Conservation (phyloP, 768 basidiomycete genomes). For the Lactifluus rugatus region DNA sequence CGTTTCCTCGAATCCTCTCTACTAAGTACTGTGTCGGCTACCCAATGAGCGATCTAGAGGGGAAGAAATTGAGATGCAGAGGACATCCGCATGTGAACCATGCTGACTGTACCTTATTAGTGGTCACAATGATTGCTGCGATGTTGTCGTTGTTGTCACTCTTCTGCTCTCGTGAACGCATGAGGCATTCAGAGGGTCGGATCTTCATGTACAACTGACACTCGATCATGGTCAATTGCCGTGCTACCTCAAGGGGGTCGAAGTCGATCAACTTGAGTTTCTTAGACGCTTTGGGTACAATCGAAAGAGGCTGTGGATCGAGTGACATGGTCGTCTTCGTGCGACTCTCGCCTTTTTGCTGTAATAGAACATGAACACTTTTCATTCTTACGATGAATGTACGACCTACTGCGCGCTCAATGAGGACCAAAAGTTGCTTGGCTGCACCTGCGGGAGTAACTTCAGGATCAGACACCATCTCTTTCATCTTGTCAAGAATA, state of each 20-base stretch:
- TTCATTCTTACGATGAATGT: conserved; percentile 2
- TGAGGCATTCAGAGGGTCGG: conserved; percentile 81
- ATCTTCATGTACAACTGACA: conserved; percentile 80
- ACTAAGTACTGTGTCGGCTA: conserved; percentile 71
- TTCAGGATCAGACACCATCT: conserved; percentile 61
- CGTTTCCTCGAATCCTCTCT: conserved; percentile 80
- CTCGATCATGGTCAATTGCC: conserved; percentile 90
- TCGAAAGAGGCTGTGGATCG: conserved; percentile 61
- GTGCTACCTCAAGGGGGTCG: conserved; percentile 80
- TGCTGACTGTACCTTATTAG: conserved; percentile 52
- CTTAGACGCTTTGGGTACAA: conserved; percentile 60
- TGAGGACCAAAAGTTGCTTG: conserved; percentile 60
- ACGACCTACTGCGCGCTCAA: conserved; percentile 68
- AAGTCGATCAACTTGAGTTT: conserved; percentile 79
- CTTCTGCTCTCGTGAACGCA: conserved; percentile 69
- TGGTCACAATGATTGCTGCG: conserved; percentile 75
- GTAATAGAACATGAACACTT: conserved; percentile 10
- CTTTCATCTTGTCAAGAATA: conserved; percentile 73
- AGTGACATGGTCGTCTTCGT: conserved; percentile 49
- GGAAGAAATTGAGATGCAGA: background rate
- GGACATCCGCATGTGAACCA: background rate
- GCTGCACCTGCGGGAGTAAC: conserved; percentile 58
- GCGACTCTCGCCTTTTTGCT: conserved; percentile 46
- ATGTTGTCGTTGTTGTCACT: conserved; percentile 74
- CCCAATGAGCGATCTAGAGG: conserved; percentile 83